Evolutionary conservation across 192 early-diverging fungal species (phyloP).

Genomic region (Coemansia sp.): DNA sequence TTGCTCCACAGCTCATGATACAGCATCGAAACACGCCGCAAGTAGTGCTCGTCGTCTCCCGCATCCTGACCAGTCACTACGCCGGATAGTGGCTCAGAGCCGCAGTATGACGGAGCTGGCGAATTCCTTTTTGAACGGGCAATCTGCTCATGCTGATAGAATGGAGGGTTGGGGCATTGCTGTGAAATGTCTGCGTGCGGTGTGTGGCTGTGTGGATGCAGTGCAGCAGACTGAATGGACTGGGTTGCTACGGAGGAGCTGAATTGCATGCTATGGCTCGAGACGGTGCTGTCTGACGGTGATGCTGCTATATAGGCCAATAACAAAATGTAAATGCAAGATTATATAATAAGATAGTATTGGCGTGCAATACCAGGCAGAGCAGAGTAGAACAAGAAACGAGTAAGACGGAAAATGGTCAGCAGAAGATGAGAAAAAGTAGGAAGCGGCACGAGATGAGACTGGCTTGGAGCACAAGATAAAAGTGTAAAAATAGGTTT

Average conservation of each 20-base stretch:
- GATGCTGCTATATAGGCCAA: background rate
- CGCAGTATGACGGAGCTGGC: conserved; percentile 2
- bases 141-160: background rate
- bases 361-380: background rate
- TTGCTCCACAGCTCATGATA: conserved; percentile 53
- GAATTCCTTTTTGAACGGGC: background rate
- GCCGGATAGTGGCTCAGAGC: background rate
- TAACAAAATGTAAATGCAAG: background rate
- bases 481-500: background rate
- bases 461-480: background rate
- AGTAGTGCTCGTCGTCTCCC: conserved; percentile 41
- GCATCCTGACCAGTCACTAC: background rate
- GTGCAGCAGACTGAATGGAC: conserved; percentile 9
- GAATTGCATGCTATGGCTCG: background rate
- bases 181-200: conserved; percentile 1
- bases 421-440: background rate
- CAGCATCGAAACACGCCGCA: conserved; percentile 49
- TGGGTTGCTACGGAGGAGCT: conserved; percentile 5
- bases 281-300: background rate
- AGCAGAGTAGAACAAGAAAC: background rate
- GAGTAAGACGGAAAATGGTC: background rate
- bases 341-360: background rate
- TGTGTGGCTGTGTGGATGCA: background rate
- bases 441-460: background rate
- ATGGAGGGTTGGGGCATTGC: background rate